Percentiles rank a stretch among this genome's conserved stretches.
Evolutionary conservation across 257 asterid species (phyloP).

Genomic region (Gentiana straminea): DNA sequence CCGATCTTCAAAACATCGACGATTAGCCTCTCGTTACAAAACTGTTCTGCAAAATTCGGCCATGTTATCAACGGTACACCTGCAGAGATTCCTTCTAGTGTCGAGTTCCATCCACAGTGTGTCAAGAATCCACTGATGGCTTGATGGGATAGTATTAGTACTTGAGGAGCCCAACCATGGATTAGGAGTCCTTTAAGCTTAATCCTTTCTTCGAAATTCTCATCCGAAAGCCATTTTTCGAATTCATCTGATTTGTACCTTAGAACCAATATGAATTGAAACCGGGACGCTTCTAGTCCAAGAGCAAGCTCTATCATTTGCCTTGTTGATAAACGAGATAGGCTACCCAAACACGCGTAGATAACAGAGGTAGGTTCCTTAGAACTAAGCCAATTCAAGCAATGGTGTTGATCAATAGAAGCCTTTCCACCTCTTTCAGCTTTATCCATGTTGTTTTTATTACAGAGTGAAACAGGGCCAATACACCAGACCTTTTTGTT

Average conservation of each 20-base stretch:
- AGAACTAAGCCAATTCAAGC: constrained; percentile 35
- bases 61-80: constrained; percentile 49
- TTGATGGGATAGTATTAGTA: constrained; percentile 32
- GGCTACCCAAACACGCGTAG: constrained; percentile 43
- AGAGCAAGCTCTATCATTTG: constrained; percentile 40
- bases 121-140: constrained; percentile 40
- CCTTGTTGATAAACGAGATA: constrained; percentile 16
- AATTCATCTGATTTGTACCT: constrained; percentile 22
- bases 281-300: constrained; percentile 29
- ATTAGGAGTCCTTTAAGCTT: constrained; percentile 25
- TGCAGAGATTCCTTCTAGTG: constrained; percentile 37
- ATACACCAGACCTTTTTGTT: constrained; percentile 26
- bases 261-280: constrained; percentile 38
- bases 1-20: constrained; percentile 32
- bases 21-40: constrained; percentile 43
- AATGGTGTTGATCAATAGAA: constrained; percentile 12
- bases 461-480: constrained; percentile 42
- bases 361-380: constrained; percentile 22
- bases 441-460: constrained; percentile 19
- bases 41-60: constrained; percentile 50
- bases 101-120: constrained; percentile 59
- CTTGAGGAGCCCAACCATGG: constrained; percentile 48
- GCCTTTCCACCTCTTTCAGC: constrained; percentile 29
- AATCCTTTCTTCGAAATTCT: constrained; percentile 31
- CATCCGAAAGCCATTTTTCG: constrained; percentile 27